Evolutionary conservation across 2,329 filamentous ascomycete genomes (phyloP).

Genomic region (Thelonectria rubi): DNA sequence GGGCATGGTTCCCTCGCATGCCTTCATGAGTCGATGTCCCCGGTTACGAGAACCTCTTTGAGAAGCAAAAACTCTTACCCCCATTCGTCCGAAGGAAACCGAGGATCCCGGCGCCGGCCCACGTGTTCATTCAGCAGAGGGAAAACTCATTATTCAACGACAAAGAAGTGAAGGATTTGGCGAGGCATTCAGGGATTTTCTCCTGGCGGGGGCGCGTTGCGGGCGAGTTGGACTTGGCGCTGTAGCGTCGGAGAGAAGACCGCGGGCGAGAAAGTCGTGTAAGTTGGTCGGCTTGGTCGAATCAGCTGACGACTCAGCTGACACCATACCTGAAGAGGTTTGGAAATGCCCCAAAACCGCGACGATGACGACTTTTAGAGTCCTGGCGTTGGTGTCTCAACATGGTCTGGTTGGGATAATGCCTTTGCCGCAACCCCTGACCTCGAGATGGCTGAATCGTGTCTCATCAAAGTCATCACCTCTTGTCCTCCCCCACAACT

Average conservation of each 20-base stretch:
- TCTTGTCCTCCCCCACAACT: constrained; percentile 3
- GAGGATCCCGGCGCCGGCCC: constrained; percentile 8
- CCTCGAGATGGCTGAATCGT: background rate
- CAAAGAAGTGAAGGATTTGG: background rate
- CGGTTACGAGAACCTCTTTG: background rate
- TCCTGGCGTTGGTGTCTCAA: background rate
- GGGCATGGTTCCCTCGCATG: background rate
- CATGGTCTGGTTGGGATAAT: constrained; percentile 6
- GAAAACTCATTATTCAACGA: background rate
- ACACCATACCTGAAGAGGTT: constrained; percentile 15
- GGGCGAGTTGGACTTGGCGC: constrained; percentile 10
- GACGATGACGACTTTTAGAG: background rate
- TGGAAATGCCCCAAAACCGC: background rate
- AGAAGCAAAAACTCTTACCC: constrained; percentile 10
- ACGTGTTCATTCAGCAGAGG: constrained; percentile 13
- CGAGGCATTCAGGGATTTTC: background rate
- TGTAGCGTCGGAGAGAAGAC: constrained; percentile 19
- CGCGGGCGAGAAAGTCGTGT: constrained; percentile 1
- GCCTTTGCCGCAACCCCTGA: constrained; percentile 8
- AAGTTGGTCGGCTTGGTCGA: background rate
- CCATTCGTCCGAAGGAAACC: constrained; percentile 13
- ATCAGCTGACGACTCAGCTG: constrained; percentile 6
- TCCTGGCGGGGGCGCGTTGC: constrained; percentile 1
- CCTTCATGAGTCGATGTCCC: background rate
- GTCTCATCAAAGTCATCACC: background rate